Conservation (phyloP, 805 yeast genomes). For the Candida vaughaniae region DNA sequence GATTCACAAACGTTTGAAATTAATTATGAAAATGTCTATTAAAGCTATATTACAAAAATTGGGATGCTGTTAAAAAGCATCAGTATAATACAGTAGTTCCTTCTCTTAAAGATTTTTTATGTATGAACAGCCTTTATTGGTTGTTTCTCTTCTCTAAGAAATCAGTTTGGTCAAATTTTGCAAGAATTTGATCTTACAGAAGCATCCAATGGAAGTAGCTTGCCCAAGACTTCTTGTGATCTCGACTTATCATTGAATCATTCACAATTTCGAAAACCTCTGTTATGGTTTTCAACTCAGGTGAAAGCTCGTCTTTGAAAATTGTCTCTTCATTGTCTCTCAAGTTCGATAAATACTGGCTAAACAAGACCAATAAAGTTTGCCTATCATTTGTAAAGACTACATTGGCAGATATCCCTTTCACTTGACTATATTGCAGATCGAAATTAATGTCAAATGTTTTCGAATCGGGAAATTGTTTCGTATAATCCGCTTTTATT, state of each 20-base stretch:
- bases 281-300: neutral
- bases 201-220: conserved; percentile 17
- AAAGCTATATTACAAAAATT: too few species aligned
- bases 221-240: conserved; percentile 21
- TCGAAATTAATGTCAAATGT: conserved; percentile 1
- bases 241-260: conserved; percentile 18
- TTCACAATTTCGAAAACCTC: conserved; percentile 13
- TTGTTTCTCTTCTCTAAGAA: too few species aligned
- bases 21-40: too few species aligned
- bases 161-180: too few species aligned
- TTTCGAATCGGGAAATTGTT: conserved; percentile 8
- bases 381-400: conserved; percentile 13
- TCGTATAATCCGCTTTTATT: conserved; percentile 22
- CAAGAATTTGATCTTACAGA: too few species aligned
- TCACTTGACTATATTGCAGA: conserved; percentile 3
- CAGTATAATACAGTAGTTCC: too few species aligned
- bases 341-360: conserved; percentile 16
- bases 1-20: too few species aligned
- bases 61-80: too few species aligned
- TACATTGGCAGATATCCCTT: conserved; percentile 1
- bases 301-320: neutral
- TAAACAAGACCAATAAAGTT: conserved; percentile 17
- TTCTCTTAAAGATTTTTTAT: too few species aligned
- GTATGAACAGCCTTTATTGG: too few species aligned
- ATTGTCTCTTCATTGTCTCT: conserved; percentile 4